phyloP scores from a whole-genome alignment of 2,329 filamentous ascomycete genomes.

The Trichoderma brevicompactum region DNA sequence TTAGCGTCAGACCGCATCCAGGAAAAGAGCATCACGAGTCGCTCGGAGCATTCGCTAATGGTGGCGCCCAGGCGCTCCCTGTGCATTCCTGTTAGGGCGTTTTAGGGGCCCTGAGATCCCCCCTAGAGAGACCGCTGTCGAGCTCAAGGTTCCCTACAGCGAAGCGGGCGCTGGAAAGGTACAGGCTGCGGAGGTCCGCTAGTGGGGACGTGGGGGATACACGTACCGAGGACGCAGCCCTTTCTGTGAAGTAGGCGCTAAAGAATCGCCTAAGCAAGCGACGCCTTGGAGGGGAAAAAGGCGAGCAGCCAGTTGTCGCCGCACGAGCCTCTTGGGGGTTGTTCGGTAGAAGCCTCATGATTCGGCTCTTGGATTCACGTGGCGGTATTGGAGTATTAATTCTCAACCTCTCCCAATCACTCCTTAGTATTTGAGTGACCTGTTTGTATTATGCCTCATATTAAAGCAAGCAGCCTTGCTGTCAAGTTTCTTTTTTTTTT shows the following conservation, averaged over 20 bases:
- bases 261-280: not conserved
- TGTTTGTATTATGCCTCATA: not conserved
- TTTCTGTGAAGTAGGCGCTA: not conserved
- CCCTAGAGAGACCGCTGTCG: too few relatives aligned
- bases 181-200: too few relatives aligned
- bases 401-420: not conserved
- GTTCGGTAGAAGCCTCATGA: conserved; percentile 6
- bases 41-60: not conserved
- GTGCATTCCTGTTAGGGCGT: not conserved
- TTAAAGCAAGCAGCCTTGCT: not conserved
- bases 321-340: conserved; percentile 14
- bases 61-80: not conserved
- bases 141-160: too few relatives aligned
- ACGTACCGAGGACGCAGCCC: too few relatives aligned
- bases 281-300: too few relatives aligned
- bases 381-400: not conserved
- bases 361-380: conserved; percentile 18
- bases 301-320: conserved; percentile 6
- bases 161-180: too few relatives aligned
- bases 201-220: too few relatives aligned
- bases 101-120: too few relatives aligned
- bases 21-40: conserved; percentile 18
- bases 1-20: not conserved
- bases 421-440: too few relatives aligned
- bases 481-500: not conserved